phyloP scores from a whole-genome alignment of 306 rosid species.

The Luffa acutangula region DNA sequence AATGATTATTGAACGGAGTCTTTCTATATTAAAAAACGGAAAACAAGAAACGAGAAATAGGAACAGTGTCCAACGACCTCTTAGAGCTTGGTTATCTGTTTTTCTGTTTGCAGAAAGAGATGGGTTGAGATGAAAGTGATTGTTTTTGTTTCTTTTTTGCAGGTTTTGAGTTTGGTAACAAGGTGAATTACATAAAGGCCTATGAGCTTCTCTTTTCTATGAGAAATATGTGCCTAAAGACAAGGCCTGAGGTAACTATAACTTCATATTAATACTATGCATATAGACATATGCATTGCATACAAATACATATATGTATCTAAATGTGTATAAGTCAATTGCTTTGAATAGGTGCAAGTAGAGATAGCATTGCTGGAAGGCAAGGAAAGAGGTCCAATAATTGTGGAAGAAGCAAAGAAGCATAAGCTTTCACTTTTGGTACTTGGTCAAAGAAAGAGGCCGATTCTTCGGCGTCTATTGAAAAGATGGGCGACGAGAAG shows the following conservation, averaged over 20 bases:
- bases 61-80: background rate
- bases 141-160: background rate
- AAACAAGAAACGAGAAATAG: background rate
- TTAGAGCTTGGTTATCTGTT: background rate
- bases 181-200: slow-evolving; percentile 26
- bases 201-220: slow-evolving; percentile 42
- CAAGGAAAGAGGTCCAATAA: slow-evolving; percentile 47
- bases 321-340: background rate
- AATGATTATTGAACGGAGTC: too few relatives aligned
- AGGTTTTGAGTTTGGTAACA: slow-evolving; percentile 28
- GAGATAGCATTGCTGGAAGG: slow-evolving; percentile 49
- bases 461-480: slow-evolving; percentile 32
- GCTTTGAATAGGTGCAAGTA: slow-evolving; percentile 44
- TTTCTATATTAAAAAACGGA: background rate
- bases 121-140: background rate
- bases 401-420: slow-evolving; percentile 73
- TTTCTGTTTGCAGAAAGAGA: background rate
- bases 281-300: background rate
- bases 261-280: background rate
- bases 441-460: slow-evolving; percentile 56
- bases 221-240: slow-evolving; percentile 44
- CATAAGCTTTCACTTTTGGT: slow-evolving; percentile 54
- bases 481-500: slow-evolving; percentile 22
- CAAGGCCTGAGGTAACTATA: slow-evolving; percentile 57
- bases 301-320: background rate